phyloP scores from a whole-genome alignment of 1,284 basidiomycete genomes.

The Termitomyces sp. region DNA sequence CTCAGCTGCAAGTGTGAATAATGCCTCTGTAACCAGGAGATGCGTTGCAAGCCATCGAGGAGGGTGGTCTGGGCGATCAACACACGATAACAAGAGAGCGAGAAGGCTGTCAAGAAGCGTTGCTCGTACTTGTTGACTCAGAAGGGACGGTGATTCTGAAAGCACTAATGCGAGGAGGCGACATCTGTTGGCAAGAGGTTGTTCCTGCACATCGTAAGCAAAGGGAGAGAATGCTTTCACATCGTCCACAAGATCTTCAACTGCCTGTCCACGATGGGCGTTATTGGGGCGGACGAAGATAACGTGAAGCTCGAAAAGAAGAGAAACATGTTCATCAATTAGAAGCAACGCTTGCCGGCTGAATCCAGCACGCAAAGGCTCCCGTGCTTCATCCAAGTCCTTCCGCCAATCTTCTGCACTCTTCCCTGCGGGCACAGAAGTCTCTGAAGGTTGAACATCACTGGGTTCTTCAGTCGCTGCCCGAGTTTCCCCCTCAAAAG shows the following conservation, averaged over 20 bases:
- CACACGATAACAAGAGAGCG: conserved; percentile 55
- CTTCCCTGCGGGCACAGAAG: conserved; percentile 31
- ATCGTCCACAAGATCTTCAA: conserved; percentile 67
- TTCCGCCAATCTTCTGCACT: conserved; percentile 55
- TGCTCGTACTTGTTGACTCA: conserved; percentile 44
- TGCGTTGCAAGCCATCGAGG: conserved; percentile 85
- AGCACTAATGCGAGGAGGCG: conserved; percentile 83
- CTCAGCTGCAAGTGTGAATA: conserved; percentile 74
- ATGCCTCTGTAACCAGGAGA: conserved; percentile 76
- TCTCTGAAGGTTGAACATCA: conserved; percentile 1
- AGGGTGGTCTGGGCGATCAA: conserved; percentile 43
- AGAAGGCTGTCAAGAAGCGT: conserved; percentile 64
- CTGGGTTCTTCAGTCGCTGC: not conserved
- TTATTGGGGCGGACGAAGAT: conserved; percentile 68
- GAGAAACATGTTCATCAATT: conserved; percentile 81
- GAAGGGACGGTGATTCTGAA: conserved; percentile 62
- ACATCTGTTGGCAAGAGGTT: conserved; percentile 75
- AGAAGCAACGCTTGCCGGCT: conserved; percentile 69
- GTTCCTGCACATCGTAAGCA: conserved; percentile 64
- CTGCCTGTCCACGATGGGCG: conserved; percentile 55
- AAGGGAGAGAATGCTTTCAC: conserved; percentile 63
- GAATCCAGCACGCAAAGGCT: conserved; percentile 61
- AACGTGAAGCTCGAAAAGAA: conserved; percentile 86
- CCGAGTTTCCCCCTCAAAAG: not conserved
- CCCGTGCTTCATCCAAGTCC: conserved; percentile 65